Evolutionary conservation across 495 filamentous ascomycete species (phyloP), one percentile per base, ranked within the genome.

Genomic region (Choiromyces venosus): DNA sequence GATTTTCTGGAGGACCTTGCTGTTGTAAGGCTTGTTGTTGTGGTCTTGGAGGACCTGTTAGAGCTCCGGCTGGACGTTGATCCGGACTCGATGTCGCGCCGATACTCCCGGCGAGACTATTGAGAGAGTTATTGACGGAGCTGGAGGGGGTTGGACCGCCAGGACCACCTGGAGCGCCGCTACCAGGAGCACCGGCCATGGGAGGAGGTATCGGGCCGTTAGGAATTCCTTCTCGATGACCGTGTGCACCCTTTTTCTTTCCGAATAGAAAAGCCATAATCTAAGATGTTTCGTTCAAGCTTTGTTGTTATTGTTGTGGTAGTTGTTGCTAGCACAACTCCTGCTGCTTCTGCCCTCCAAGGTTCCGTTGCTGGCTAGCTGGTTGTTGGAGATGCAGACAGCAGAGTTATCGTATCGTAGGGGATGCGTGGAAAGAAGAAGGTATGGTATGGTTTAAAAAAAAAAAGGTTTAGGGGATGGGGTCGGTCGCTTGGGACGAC

Each of bases 261-360:
- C 88, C 88, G 77, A 89, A 89, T 71, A 89, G 82, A 83, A 89
- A 89, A 65, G 87, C 87, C 87, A 89, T 88, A 81, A 83, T 86
- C 77, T 80, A 71, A n/a, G 56, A 42, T 33, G 37, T 70, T 37
- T 35, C 12, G 37, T 9, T 56, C 0, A 33, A 21, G 19, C 33
- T n/a, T 25, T n/a, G 29, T 70, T 25, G 21, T 35, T 66, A 7
- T 36, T 70, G 67, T 39, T 10, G 46, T 25, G 21, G 44, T 9
- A n/a, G 19, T n/a, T 61, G 52, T 16, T 16, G 52, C 25, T 61
- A 4, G 52, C 33, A 16, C 52, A 61, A 29, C 52, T 61, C 52
- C 25, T 33, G 25, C 52, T 16, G 16, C 25, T n/a, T 61, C 3
- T 14, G 25, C 52, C 16, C 12, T 16, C 52, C 52, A 61, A 61